Evolutionary conservation across 2,329 filamentous ascomycete genomes (phyloP), one percentile per base, ranked within the genome.

Genomic region (Ophiostoma sp.): DNA sequence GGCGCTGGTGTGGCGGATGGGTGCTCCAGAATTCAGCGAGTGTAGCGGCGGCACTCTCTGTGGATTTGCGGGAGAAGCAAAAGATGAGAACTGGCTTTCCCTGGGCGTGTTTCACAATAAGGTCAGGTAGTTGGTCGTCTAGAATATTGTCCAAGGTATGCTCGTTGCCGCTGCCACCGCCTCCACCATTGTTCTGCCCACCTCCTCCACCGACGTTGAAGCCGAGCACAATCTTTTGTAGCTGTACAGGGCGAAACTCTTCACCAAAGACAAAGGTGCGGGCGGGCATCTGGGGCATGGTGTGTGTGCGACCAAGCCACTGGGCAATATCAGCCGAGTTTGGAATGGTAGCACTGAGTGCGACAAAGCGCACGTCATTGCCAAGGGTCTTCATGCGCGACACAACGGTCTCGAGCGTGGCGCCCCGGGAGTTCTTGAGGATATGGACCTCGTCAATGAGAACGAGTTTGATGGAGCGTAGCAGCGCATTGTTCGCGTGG

Each of bases 361-460:
- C 91, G 41, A 96, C 80, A 73, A 96, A 95, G 14, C 92, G 87
- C 16, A 95, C 87, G 74, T 89, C 84, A 0, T 87, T 86, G 12
- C 88, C 88, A 63, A 92, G 87, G 0, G 89, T 89, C 76, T 95
- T 95, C 91, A 95, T 96, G 8, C 92, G 87, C 16, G 91, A 94
- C 0, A 96, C 90, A 2, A 96, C 89, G 4, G 89, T 90, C 75
- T 96, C 92, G 0, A 96, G 81, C 0, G 89, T 93, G 12, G 92
- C 90, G 16, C 92, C 92, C 38, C 92, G 87, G 3, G 83, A 79
- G 73, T 95, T 91, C 73, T 92, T 94, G 67, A 96, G 81, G 47
- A 95, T 92, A 72, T 96, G 92, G 0, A 96, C 91, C 75, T 96
- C 92, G 73, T 96, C 92, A 68, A 96, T 93, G 27, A 96, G 82